These are phyloP conservation scores for Cupressus sempervirens DNA, from an alignment of 75 land plant species.

Conservation along the genomic window DNA sequence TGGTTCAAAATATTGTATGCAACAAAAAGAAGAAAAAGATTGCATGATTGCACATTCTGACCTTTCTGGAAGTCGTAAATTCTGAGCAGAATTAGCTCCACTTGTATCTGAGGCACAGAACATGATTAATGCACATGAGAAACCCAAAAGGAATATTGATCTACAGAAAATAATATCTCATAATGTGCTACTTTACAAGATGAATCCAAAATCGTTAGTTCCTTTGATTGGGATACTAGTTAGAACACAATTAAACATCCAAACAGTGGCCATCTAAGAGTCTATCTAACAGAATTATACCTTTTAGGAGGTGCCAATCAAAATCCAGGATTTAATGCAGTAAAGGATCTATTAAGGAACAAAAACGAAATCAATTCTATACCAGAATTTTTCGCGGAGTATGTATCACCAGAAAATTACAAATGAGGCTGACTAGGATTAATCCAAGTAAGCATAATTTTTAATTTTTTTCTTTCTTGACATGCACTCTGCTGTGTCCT, in stretches of 20 bases:
- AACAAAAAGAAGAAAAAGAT: neutral
- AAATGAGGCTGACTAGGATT: too few species aligned
- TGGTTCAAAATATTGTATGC: neutral
- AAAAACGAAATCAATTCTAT: neutral
- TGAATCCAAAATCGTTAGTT: neutral
- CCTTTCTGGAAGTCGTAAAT: constrained; percentile 89
- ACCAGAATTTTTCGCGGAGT: neutral
- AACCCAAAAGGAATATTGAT: neutral
- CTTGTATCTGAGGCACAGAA: constrained; percentile 44
- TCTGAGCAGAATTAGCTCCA: constrained; percentile 43
- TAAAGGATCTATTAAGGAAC: neutral
- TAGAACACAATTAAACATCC: neutral
- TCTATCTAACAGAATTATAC: neutral
- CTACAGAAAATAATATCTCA: neutral
- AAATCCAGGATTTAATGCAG: neutral
- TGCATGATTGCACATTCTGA: constrained; percentile 15
- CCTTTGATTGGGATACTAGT: neutral
- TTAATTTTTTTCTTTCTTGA: too few species aligned
- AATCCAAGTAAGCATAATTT: too few species aligned
- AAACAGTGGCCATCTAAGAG: neutral
- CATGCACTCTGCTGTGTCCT: too few species aligned
- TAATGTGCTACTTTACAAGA: neutral
- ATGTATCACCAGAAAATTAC: too few species aligned
- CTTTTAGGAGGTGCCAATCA: neutral
- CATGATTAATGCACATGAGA: constrained; percentile 7